Percentiles rank a stretch among this genome's conserved stretches.
Evolutionary conservation across 805 yeast species (phyloP).

Genomic region (Jamesozyma spencerorum): DNA sequence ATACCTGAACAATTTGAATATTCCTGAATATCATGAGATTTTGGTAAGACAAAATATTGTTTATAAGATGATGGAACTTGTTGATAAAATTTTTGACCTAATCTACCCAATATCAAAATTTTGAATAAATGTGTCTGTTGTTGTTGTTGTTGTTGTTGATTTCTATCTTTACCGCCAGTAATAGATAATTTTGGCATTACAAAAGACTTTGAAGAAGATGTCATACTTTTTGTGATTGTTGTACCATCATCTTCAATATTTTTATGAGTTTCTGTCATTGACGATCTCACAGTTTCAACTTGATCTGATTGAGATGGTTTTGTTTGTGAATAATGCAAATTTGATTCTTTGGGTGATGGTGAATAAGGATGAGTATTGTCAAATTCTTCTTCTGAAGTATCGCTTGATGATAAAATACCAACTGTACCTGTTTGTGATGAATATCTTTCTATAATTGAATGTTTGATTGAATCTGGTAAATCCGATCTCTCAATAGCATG

Average conservation of each 20-base stretch:
- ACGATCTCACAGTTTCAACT: background rate
- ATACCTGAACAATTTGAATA: constrained; percentile 14
- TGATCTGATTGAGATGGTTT: background rate
- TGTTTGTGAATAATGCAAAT: background rate
- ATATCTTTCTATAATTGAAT: constrained; percentile 9
- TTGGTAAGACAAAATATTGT: constrained; percentile 18
- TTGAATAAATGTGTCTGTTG: constrained; percentile 7
- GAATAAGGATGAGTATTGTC: background rate
- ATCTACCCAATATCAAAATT: constrained; percentile 22
- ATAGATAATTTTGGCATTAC: constrained; percentile 28
- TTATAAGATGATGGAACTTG: constrained; percentile 19
- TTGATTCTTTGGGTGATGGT: constrained; percentile 1
- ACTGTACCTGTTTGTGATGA: constrained; percentile 8
- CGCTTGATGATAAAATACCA: constrained; percentile 18
- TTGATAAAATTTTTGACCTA: constrained; percentile 18
- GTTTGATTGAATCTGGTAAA: constrained; percentile 4
- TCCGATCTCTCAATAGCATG: constrained; percentile 17
- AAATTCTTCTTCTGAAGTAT: constrained; percentile 25
- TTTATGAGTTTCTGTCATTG: no score
- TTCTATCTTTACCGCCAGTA: background rate
- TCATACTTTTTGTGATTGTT: constrained; percentile 19
- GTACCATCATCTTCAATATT: constrained; percentile 5
- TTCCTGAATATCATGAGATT: constrained; percentile 12
- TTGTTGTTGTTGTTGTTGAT: background rate
- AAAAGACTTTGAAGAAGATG: constrained; percentile 26